A percentile compares a stretch with the other conserved stretches of the same genome.
These are phyloP conservation scores for Incumbomyces delicatus DNA, from an alignment of 2,329 filamentous ascomycete genomes.

Conservation along the genomic window DNA sequence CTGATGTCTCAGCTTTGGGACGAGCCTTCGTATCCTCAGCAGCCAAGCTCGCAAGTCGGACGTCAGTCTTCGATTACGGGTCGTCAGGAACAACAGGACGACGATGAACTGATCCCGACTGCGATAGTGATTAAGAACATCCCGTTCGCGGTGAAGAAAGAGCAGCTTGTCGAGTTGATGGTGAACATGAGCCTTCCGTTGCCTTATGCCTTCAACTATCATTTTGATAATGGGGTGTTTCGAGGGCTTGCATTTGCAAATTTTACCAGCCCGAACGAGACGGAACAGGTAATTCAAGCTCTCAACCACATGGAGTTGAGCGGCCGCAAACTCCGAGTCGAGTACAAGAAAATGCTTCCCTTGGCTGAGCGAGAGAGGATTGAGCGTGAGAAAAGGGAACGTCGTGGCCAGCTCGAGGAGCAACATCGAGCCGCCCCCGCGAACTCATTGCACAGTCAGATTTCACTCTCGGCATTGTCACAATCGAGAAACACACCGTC, in stretches of 20 bases:
- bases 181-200: slow-evolving; percentile 85
- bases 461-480: slow-evolving; percentile 71
- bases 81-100: slow-evolving; percentile 34
- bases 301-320: slow-evolving; percentile 96
- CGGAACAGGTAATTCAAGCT: slow-evolving; percentile 77
- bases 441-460: slow-evolving; percentile 66
- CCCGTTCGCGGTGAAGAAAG: slow-evolving; percentile 95
- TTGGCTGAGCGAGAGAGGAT: slow-evolving; percentile 90
- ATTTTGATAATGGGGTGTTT: slow-evolving; percentile 97
- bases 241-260: slow-evolving; percentile 94
- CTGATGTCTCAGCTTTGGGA: slow-evolving; percentile 48
- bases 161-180: slow-evolving; percentile 88
- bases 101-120: slow-evolving; percentile 89
- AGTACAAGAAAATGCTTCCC: slow-evolving; percentile 99
- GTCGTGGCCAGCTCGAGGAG: slow-evolving; percentile 90
- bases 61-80: slow-evolving; percentile 24
- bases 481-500: slow-evolving; percentile 49
- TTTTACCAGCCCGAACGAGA: slow-evolving; percentile 92
- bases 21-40: slow-evolving; percentile 38
- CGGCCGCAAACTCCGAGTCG: slow-evolving; percentile 85
- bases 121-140: slow-evolving; percentile 99
- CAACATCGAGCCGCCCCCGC: slow-evolving; percentile 69
- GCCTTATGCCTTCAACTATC: slow-evolving; percentile 98
- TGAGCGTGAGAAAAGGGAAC: slow-evolving; percentile 92
- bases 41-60: slow-evolving; percentile 31